These are phyloP conservation scores for Amphirosellinia nigrospora DNA, from an alignment of 495 filamentous ascomycete genomes.

Conservation along the genomic window DNA sequence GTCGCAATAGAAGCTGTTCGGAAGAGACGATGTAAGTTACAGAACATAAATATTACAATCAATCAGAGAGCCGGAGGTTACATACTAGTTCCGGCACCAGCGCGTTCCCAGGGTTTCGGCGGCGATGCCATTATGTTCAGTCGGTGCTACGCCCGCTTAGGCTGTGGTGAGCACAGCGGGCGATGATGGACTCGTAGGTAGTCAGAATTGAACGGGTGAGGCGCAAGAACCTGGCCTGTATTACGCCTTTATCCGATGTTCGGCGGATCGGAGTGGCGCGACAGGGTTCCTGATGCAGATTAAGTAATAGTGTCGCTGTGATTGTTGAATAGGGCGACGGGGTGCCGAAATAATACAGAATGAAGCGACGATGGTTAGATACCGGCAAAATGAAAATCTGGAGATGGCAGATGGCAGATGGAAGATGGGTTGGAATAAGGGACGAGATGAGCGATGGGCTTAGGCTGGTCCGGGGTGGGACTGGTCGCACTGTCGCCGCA, in stretches of 20 bases:
- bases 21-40: constrained; percentile 32
- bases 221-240: neutral
- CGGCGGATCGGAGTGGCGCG: neutral
- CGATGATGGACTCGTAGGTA: constrained; percentile 14
- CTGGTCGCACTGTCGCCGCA: neutral
- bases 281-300: neutral
- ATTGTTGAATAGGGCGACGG: neutral
- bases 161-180: constrained; percentile 24
- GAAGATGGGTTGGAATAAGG: constrained; percentile 9
- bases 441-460: constrained; percentile 1
- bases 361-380: constrained; percentile 14
- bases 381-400: constrained; percentile 31
- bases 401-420: constrained; percentile 28
- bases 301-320: neutral
- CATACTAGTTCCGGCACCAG: constrained; percentile 64
- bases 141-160: constrained; percentile 25
- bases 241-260: neutral
- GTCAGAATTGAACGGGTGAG: neutral
- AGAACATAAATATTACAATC: constrained; percentile 4
- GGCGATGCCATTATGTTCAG: constrained; percentile 67
- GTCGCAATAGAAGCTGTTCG: constrained; percentile 49
- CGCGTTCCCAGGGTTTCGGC: constrained; percentile 94
- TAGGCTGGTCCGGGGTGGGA: neutral
- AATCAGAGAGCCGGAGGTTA: constrained; percentile 20
- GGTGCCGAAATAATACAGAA: neutral